Evolutionary conservation across 1,284 basidiomycete species (phyloP), one percentile per base, ranked within the genome.

Genomic region (Salmacisia buchloeana): DNA sequence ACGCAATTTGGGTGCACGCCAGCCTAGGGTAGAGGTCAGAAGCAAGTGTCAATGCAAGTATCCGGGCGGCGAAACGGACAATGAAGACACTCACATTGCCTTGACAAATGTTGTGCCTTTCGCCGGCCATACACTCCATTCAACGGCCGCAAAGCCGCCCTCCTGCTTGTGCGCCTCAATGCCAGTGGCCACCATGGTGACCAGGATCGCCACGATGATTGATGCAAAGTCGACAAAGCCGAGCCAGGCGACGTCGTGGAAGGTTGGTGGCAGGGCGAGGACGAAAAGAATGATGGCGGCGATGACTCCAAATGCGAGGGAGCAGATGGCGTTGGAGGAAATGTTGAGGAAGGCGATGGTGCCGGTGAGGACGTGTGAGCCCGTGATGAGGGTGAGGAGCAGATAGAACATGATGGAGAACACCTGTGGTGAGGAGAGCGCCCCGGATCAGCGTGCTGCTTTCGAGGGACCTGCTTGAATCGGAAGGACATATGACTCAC

Each of bases 191-290:
- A 76, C 69, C 62, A 75, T 72, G 49, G 70, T 70, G 54, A 74
- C 52, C 29, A 72, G 58, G 34, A 76, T 74, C 45, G 74, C 74
- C 25, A 68, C 35, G 34, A 69, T 62, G 64, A 76, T 75, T n/a
- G 67, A 69, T 7, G 60, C 70, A 49, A 75, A 75, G 62, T 76
- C 74, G 49, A 76, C 70, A 68, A 74, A 75, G 9, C 73, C 74
- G 25, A 76, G 64, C 13, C 72, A 59, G n/a, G 73, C 71, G 2
- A 75, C 65, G 46, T 74, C 69, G 34, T 69, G 69, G 66, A 74
- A 76, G 23, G 74, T 65, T 33, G 70, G 70, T 0, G 74, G 72
- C 25, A 75, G 64, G 7, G 71, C 72, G 35, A 76, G 59, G 56
- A 72, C 54, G 64, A 70, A 76, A 36, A 76, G 70, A 49, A 75